These are phyloP conservation scores for Globisporangium cystogenes DNA, from an alignment of 352 stramenopile genomes.

Conservation along the genomic window DNA sequence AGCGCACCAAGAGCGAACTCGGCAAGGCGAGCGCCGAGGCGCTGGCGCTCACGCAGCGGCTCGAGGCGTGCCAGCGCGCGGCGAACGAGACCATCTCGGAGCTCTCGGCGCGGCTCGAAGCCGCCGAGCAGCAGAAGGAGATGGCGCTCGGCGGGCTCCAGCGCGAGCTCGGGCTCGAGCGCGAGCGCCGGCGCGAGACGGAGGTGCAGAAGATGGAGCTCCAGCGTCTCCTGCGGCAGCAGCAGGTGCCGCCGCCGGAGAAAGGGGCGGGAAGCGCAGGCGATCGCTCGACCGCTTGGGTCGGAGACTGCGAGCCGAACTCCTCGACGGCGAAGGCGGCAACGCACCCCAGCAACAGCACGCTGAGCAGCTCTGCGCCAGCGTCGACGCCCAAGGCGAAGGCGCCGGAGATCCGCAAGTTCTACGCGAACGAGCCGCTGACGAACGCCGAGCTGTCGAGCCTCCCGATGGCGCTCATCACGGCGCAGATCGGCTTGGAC, in stretches of 20 bases:
- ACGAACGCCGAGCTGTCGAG: slow-evolving; percentile 60
- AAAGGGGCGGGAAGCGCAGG: background rate
- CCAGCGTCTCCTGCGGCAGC: slow-evolving; percentile 36
- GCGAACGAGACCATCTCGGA: slow-evolving; percentile 66
- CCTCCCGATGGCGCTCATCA: slow-evolving; percentile 65
- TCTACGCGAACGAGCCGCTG: slow-evolving; percentile 63
- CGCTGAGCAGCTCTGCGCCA: background rate
- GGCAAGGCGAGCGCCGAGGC: slow-evolving; percentile 34
- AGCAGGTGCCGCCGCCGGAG: background rate
- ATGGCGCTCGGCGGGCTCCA: slow-evolving; percentile 26
- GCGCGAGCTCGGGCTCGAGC: slow-evolving; percentile 52
- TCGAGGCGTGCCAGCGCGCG: slow-evolving; percentile 45
- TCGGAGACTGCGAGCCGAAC: background rate
- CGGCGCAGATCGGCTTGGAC: slow-evolving; percentile 66
- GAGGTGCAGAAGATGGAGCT: slow-evolving; percentile 63
- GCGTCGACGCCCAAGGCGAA: slow-evolving; percentile 12
- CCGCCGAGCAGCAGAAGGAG: slow-evolving; percentile 52
- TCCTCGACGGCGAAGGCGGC: background rate
- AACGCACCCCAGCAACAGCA: background rate
- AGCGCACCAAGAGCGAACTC: slow-evolving; percentile 54
- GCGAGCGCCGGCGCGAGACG: slow-evolving; percentile 43
- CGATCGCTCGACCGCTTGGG: slow-evolving; percentile 5
- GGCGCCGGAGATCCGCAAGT: slow-evolving; percentile 39
- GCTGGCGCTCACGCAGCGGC: slow-evolving; percentile 33
- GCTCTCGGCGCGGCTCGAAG: slow-evolving; percentile 36